Conservation (phyloP, 169 alveolate genomes). For the Plasmodium berghei region DNA sequence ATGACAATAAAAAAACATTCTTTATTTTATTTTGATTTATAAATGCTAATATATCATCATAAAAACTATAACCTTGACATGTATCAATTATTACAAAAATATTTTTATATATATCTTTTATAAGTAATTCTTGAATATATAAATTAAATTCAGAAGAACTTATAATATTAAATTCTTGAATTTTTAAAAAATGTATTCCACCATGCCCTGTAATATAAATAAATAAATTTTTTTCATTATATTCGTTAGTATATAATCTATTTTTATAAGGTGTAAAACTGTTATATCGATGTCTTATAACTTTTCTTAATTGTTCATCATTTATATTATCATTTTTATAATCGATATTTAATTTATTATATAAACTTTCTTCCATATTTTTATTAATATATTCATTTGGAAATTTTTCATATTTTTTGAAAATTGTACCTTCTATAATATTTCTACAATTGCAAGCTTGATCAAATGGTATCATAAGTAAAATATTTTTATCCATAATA, state of each 20-base stretch:
- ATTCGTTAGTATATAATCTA: slow-evolving; percentile 44
- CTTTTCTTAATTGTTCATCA: slow-evolving; percentile 70
- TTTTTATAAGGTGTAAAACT: slow-evolving; percentile 50
- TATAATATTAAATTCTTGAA: slow-evolving; percentile 82
- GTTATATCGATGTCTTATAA: slow-evolving; percentile 63
- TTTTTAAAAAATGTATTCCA: slow-evolving; percentile 84
- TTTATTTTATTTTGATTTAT: slow-evolving; percentile 79
- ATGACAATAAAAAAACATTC: slow-evolving; percentile 77
- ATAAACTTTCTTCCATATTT: slow-evolving; percentile 33
- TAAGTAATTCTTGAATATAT: slow-evolving; percentile 79
- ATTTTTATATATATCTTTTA: slow-evolving; percentile 80
- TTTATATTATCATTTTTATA: slow-evolving; percentile 67
- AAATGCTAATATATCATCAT: slow-evolving; percentile 57
- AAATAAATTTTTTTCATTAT: slow-evolving; percentile 75
- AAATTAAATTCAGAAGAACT: slow-evolving; percentile 80
- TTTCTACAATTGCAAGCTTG: slow-evolving; percentile 75
- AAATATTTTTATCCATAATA: slow-evolving; percentile 34
- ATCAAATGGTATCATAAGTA: slow-evolving; percentile 73
- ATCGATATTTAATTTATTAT: slow-evolving; percentile 37
- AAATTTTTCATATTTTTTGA: slow-evolving; percentile 31
- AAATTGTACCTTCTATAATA: slow-evolving; percentile 48
- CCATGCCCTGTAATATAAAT: slow-evolving; percentile 88
- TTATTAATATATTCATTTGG: slow-evolving; percentile 20
- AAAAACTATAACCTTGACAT: slow-evolving; percentile 85
- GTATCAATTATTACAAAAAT: slow-evolving; percentile 81